Evolutionary conservation across 1,284 basidiomycete genomes (phyloP).

Genomic region (Kalmanozyma brasiliensis): DNA sequence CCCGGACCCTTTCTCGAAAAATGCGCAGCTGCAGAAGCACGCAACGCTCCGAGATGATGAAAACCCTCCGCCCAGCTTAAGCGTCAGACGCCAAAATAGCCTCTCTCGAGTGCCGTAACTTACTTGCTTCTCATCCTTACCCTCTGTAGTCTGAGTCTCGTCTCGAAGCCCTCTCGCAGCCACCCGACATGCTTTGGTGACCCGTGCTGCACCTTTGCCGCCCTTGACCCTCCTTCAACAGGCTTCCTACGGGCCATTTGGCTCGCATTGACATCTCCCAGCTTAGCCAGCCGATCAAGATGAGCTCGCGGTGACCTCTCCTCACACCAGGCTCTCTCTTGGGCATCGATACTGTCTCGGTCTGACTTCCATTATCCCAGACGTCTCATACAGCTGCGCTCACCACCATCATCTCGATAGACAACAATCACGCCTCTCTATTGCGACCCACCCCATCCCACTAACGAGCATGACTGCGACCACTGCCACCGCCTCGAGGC

Average conservation of each 20-base stretch:
- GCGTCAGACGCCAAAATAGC: constrained; percentile 7
- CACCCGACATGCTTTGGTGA: constrained; percentile 10
- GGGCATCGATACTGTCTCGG: constrained; percentile 11
- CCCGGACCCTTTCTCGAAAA: constrained; percentile 6
- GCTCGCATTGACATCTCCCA: constrained; percentile 2
- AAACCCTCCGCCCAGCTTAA: constrained; percentile 33
- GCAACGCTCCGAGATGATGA: not conserved
- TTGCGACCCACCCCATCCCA: not conserved
- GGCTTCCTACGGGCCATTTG: not conserved
- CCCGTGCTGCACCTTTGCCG: not conserved
- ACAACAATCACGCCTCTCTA: not conserved
- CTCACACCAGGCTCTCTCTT: too few species aligned
- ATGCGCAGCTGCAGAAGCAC: too few species aligned
- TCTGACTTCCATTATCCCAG: not conserved
- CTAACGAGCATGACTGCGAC: constrained; percentile 23
- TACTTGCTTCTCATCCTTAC: too few species aligned
- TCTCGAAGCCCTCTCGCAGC: constrained; percentile 1
- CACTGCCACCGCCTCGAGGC: constrained; percentile 13
- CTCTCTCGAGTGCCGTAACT: not conserved
- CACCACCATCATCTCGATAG: constrained; percentile 2
- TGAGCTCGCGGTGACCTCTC: constrained; percentile 8
- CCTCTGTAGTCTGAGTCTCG: constrained; percentile 5
- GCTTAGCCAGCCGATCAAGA: constrained; percentile 6
- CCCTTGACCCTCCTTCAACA: constrained; percentile 20
- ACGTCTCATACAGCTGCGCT: not conserved